Evolutionary conservation across 2,329 filamentous ascomycete species (phyloP).

Genomic region (Calonectria crousiana): DNA sequence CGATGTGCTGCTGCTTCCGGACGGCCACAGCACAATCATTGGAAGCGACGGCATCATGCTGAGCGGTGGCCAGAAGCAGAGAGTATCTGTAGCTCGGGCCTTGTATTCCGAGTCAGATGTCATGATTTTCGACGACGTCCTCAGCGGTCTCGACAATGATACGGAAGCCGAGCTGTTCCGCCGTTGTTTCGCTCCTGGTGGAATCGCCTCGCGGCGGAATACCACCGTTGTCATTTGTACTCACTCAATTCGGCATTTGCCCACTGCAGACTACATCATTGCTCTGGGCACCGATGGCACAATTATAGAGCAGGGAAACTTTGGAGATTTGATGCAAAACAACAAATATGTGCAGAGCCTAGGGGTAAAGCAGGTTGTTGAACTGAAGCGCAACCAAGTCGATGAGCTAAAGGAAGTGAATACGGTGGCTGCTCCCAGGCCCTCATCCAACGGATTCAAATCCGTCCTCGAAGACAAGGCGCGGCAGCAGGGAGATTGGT

Average conservation of each 20-base stretch:
- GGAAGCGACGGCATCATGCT: slow-evolving; percentile 57
- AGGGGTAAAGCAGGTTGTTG: slow-evolving; percentile 43
- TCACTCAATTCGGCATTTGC: slow-evolving; percentile 48
- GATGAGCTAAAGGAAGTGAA: background rate
- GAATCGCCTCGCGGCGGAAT: slow-evolving; percentile 52
- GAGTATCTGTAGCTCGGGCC: slow-evolving; percentile 57
- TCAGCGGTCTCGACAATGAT: slow-evolving; percentile 58
- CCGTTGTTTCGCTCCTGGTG: slow-evolving; percentile 54
- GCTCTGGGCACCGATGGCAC: slow-evolving; percentile 56
- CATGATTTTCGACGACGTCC: slow-evolving; percentile 59
- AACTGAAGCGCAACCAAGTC: background rate
- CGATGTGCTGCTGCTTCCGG: slow-evolving; percentile 48
- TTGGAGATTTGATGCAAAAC: slow-evolving; percentile 44
- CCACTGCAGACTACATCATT: slow-evolving; percentile 60
- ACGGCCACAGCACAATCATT: slow-evolving; percentile 53
- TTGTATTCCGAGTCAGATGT: slow-evolving; percentile 56
- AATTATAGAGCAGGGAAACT: slow-evolving; percentile 56
- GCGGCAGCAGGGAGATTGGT: slow-evolving; percentile 47
- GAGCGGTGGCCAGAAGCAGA: slow-evolving; percentile 56
- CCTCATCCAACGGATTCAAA: background rate
- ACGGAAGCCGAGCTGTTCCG: slow-evolving; percentile 59
- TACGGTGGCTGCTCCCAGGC: background rate
- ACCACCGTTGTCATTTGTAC: slow-evolving; percentile 57
- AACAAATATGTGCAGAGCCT: slow-evolving; percentile 55
- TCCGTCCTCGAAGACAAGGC: slow-evolving; percentile 35